A percentile compares a stretch with the other conserved stretches of the same genome.
Evolutionary conservation across 352 stramenopile species (phyloP).

Genomic region (Globisporangium sylvaticum): DNA sequence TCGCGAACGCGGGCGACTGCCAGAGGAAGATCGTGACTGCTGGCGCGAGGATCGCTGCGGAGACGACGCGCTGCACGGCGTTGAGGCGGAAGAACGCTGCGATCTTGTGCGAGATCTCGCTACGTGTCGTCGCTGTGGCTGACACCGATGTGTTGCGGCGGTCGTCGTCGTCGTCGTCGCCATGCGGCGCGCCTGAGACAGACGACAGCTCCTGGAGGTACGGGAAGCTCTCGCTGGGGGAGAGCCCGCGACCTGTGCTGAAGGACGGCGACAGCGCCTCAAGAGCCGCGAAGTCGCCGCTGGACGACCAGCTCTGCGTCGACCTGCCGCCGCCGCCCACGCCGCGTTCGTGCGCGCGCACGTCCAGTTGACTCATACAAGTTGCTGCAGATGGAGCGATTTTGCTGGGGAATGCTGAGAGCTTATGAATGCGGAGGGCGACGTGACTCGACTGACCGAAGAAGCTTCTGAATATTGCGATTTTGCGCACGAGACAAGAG

Average conservation of each 20-base stretch:
- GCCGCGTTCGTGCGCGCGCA: neutral
- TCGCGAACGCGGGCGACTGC: conserved; percentile 63
- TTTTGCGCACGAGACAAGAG: neutral
- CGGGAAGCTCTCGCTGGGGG: conserved; percentile 15
- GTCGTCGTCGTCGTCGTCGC: neutral
- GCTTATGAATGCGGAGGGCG: neutral
- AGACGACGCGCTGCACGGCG: conserved; percentile 61
- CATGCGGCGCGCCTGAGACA: neutral
- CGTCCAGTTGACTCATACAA: neutral
- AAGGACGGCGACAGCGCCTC: neutral
- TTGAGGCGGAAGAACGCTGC: conserved; percentile 32
- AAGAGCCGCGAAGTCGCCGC: neutral
- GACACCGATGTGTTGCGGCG: neutral
- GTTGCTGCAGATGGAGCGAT: neutral
- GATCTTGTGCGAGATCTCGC: neutral
- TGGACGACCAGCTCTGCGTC: conserved; percentile 3
- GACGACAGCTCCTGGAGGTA: conserved; percentile 9
- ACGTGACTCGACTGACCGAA: neutral
- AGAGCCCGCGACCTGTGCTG: neutral
- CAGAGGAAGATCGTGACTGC: conserved; percentile 72
- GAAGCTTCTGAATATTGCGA: neutral
- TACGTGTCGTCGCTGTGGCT: neutral
- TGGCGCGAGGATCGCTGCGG: conserved; percentile 50
- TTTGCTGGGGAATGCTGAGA: neutral
- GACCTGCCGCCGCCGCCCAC: neutral